A percentile compares a stretch with the other conserved stretches of the same genome.
These are phyloP conservation scores for Teunomyces panamensis DNA, from an alignment of 805 yeast genomes.

Conservation along the genomic window DNA sequence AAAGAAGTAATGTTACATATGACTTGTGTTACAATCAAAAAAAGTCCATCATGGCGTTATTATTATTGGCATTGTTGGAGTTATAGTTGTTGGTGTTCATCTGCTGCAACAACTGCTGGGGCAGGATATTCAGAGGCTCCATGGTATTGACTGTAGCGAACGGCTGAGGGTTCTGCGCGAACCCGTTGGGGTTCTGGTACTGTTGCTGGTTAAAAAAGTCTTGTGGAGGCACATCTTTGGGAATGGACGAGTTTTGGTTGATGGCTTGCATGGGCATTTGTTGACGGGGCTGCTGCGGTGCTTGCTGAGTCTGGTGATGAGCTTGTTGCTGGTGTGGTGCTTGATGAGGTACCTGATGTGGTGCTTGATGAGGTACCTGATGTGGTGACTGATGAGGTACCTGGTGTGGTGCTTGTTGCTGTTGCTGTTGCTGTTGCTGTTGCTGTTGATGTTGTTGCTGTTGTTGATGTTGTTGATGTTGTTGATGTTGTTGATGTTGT, in stretches of 20 bases:
- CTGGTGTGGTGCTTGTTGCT: not conserved
- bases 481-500: slow-evolving; percentile 9
- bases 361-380: no score
- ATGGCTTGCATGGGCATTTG: not conserved
- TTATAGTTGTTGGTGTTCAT: slow-evolving; percentile 13
- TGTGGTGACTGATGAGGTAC: not conserved
- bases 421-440: slow-evolving; percentile 10
- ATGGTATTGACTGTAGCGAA: not conserved
- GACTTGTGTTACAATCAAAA: slow-evolving; percentile 9
- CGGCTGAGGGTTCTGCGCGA: not conserved
- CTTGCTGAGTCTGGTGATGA: not conserved
- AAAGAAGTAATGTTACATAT: slow-evolving; percentile 7
- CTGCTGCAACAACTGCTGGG: slow-evolving; percentile 39
- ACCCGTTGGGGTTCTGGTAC: not conserved
- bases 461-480: not conserved
- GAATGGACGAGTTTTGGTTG: no score
- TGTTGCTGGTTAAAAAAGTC: slow-evolving; percentile 6
- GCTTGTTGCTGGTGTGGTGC: no score
- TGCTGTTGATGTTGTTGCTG: slow-evolving; percentile 11
- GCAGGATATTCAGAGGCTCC: slow-evolving; percentile 26
- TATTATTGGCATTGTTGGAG: slow-evolving; percentile 5
- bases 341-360: no score
- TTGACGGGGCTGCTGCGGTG: slow-evolving; percentile 7
- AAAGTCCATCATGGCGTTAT: slow-evolving; percentile 24
- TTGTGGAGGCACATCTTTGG: no score